phyloP scores from a whole-genome alignment of 2,329 filamentous ascomycete genomes.

The Neofusicoccum sp. region DNA sequence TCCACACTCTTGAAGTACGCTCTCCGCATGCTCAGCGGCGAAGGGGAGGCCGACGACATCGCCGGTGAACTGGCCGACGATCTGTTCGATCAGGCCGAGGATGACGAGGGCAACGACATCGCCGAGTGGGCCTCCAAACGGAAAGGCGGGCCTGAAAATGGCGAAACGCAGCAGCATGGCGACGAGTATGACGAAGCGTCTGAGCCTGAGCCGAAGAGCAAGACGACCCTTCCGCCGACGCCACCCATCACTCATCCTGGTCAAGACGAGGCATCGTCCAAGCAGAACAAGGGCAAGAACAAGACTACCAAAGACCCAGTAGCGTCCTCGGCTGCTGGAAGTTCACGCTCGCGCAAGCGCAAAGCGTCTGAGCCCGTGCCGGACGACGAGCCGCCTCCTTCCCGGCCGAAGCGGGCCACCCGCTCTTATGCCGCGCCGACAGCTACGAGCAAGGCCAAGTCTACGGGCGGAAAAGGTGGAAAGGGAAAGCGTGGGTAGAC shows the following conservation, averaged over 20 bases:
- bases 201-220: not conserved
- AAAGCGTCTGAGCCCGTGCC: slow-evolving; percentile 29
- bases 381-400: slow-evolving; percentile 20
- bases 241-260: not conserved
- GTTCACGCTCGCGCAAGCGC: slow-evolving; percentile 31
- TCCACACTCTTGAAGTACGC: slow-evolving; percentile 43
- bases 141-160: slow-evolving; percentile 21
- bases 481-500: slow-evolving; percentile 4
- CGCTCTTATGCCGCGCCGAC: slow-evolving; percentile 37
- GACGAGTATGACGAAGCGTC: not conserved
- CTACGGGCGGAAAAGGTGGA: not conserved
- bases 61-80: slow-evolving; percentile 43
- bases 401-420: slow-evolving; percentile 30
- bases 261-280: not conserved
- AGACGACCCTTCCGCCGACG: slow-evolving; percentile 14
- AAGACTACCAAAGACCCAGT: slow-evolving; percentile 1
- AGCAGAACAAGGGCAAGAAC: slow-evolving; percentile 15
- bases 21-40: slow-evolving; percentile 44
- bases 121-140: slow-evolving; percentile 15
- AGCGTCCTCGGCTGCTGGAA: not conserved
- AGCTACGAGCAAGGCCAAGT: slow-evolving; percentile 33
- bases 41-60: slow-evolving; percentile 31
- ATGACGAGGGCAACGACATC: slow-evolving; percentile 20
- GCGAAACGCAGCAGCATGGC: not conserved
- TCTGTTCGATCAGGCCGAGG: slow-evolving; percentile 36